Conservation (phyloP, 1,284 basidiomycete genomes). For the Cryptococcus depauperatus region DNA sequence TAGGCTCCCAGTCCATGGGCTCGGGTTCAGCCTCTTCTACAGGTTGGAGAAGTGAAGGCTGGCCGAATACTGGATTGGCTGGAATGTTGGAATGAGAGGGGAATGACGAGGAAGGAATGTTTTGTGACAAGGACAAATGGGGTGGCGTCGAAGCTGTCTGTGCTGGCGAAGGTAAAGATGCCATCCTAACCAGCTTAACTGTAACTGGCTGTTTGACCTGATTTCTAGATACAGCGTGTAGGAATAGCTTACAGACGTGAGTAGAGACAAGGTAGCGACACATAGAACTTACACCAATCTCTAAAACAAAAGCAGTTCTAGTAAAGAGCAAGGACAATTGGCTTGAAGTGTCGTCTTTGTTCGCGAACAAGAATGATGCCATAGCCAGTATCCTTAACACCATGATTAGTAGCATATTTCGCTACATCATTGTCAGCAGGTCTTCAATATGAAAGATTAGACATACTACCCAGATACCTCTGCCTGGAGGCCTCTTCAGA, state of each 20-base stretch:
- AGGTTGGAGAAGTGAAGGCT: slow-evolving; percentile 16
- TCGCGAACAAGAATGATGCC: neutral
- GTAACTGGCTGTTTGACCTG: slow-evolving; percentile 20
- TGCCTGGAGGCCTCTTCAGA: slow-evolving; percentile 14
- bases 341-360: too few species aligned
- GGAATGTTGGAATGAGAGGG: neutral
- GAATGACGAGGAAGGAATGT: too few species aligned
- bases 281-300: slow-evolving; percentile 15
- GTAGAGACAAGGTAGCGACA: neutral
- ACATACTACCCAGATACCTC: slow-evolving; percentile 32
- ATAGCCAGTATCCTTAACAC: slow-evolving; percentile 2
- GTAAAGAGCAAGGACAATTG: neutral
- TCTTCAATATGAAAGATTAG: neutral
- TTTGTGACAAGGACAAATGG: too few species aligned
- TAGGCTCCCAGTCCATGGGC: slow-evolving; percentile 42
- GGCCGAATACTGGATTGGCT: slow-evolving; percentile 31
- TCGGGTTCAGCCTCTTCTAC: neutral
- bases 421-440: slow-evolving; percentile 9
- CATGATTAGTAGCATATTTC: slow-evolving; percentile 19
- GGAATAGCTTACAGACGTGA: slow-evolving; percentile 12
- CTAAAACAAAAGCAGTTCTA: slow-evolving; percentile 8
- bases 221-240: slow-evolving; percentile 15
- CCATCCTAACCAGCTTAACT: slow-evolving; percentile 20
- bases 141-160: neutral
- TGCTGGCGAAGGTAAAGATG: neutral